Evolutionary conservation across 2,329 filamentous ascomycete genomes (phyloP).

Genomic region (Colletotrichum scovillei): DNA sequence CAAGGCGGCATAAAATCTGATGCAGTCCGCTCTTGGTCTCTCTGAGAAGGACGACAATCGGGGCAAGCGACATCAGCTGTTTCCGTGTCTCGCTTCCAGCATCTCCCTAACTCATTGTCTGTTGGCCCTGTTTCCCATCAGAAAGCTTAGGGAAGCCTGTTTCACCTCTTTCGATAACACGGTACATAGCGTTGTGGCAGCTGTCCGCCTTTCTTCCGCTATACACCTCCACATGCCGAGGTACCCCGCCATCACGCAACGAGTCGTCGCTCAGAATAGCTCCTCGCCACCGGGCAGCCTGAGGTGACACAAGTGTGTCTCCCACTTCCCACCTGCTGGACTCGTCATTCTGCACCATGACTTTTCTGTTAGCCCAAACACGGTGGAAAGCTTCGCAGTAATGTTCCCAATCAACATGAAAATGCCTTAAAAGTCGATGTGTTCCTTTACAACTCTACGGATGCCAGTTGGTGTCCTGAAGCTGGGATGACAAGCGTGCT

Average conservation of each 20-base stretch:
- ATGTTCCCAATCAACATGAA: not conserved
- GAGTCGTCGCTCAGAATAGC: conserved; percentile 12
- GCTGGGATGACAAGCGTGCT: not conserved
- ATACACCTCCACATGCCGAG: conserved; percentile 16
- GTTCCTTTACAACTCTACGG: not conserved
- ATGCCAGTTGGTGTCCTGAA: not conserved
- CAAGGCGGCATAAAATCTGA: conserved; percentile 29
- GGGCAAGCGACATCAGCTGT: conserved; percentile 24
- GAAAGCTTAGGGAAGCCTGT: conserved; percentile 26
- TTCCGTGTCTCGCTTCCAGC: conserved; percentile 19
- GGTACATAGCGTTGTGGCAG: conserved; percentile 11
- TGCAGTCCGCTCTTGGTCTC: not conserved
- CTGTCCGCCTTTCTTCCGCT: not conserved
- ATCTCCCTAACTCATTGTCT: conserved; percentile 16
- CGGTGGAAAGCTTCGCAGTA: conserved; percentile 2
- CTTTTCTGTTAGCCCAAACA: conserved; percentile 4
- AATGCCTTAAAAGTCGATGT: not conserved
- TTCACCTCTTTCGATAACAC: conserved; percentile 15
- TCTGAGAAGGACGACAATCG: not conserved
- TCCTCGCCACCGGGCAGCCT: conserved; percentile 21
- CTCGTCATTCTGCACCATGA: not conserved
- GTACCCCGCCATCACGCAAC: conserved; percentile 15
- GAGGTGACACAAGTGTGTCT: conserved; percentile 13
- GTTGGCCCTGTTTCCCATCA: conserved; percentile 19
- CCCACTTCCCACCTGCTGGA: conserved; percentile 22